These are phyloP conservation scores for Dipodascus albidus DNA, from an alignment of 805 yeast genomes.

Conservation along the genomic window DNA sequence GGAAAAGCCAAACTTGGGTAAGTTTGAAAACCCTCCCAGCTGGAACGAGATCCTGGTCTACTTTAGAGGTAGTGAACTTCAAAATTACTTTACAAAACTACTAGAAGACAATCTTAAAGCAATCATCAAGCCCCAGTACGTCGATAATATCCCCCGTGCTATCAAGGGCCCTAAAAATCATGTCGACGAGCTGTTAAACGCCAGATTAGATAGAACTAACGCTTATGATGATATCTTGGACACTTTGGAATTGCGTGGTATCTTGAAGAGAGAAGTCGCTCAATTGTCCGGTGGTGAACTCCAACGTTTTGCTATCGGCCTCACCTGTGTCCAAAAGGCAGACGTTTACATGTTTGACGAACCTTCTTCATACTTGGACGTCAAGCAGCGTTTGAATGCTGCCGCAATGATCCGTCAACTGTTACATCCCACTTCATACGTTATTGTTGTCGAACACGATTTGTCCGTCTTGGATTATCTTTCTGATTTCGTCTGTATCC, in stretches of 20 bases:
- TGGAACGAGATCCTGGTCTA: constrained; percentile 88
- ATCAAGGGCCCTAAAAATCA: constrained; percentile 75
- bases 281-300: constrained; percentile 97
- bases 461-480: constrained; percentile 92
- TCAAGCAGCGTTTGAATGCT: constrained; percentile 96
- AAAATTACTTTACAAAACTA: constrained; percentile 88
- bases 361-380: constrained; percentile 97
- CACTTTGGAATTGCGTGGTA: constrained; percentile 62
- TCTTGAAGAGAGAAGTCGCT: constrained; percentile 76
- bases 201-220: constrained; percentile 63
- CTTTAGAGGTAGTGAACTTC: constrained; percentile 96
- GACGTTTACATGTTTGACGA: constrained; percentile 98
- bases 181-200: constrained; percentile 73
- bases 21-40: constrained; percentile 91
- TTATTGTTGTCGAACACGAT: constrained; percentile 98
- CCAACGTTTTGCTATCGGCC: constrained; percentile 95
- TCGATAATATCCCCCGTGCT: constrained; percentile 94
- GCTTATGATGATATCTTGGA: constrained; percentile 53
- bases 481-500: constrained; percentile 92
- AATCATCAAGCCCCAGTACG: constrained; percentile 98
- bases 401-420: constrained; percentile 88
- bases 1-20: constrained; percentile 93
- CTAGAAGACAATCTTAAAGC: constrained; percentile 91
- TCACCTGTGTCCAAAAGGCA: constrained; percentile 92
- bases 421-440: constrained; percentile 61